Percentiles rank a stretch among this genome's conserved stretches.
phyloP scores from a whole-genome alignment of 2,329 filamentous ascomycete species.

The Xylariaceae sp. region DNA sequence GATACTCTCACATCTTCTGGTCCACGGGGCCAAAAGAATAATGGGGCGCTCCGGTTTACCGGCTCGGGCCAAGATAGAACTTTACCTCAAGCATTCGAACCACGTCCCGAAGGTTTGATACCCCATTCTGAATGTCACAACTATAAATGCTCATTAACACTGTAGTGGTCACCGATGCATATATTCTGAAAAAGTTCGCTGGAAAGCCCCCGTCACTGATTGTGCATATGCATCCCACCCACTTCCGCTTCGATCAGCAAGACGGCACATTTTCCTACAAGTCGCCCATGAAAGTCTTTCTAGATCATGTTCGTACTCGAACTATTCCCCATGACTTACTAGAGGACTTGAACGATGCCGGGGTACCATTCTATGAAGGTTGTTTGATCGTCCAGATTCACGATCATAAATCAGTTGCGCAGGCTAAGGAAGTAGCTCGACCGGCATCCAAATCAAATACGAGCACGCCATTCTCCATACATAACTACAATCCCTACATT shows the following conservation, averaged over 20 bases:
- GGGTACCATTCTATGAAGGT: constrained; percentile 88
- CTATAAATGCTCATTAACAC: constrained; percentile 26
- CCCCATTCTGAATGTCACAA: neutral
- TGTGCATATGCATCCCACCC: constrained; percentile 81
- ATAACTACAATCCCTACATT: constrained; percentile 89
- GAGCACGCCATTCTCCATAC: constrained; percentile 78
- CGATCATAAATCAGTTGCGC: constrained; percentile 76
- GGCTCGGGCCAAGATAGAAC: constrained; percentile 54
- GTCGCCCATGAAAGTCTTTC: constrained; percentile 83
- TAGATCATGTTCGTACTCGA: constrained; percentile 77
- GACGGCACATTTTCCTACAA: constrained; percentile 92
- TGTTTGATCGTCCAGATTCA: constrained; percentile 95
- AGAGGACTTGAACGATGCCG: constrained; percentile 73
- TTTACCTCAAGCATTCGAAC: constrained; percentile 48
- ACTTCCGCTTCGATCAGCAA: constrained; percentile 93
- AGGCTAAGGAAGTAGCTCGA: constrained; percentile 64
- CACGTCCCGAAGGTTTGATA: constrained; percentile 60
- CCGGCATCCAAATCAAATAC: constrained; percentile 65
- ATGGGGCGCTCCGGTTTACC: constrained; percentile 56
- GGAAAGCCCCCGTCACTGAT: constrained; percentile 81
- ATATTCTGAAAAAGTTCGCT: constrained; percentile 84
- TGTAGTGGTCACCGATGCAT: constrained; percentile 71
- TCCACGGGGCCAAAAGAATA: constrained; percentile 58
- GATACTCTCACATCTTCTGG: constrained; percentile 56
- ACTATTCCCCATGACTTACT: constrained; percentile 91